phyloP scores from a whole-genome alignment of 2,329 filamentous ascomycete species.

The Fusarium acutatum region DNA sequence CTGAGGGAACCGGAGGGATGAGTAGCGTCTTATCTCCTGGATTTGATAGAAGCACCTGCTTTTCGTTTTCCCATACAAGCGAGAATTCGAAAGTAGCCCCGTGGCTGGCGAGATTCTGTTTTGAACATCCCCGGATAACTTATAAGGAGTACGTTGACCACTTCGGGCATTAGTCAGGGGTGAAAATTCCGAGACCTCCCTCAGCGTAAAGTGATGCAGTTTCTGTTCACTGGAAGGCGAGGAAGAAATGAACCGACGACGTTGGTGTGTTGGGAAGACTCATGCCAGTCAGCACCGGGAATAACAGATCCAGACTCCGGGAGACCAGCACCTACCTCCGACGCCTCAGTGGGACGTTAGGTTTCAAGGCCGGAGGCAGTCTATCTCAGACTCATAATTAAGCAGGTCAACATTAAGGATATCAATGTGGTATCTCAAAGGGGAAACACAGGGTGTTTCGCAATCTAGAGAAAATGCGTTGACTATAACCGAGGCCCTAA shows the following conservation, averaged over 20 bases:
- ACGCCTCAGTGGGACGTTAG: not conserved
- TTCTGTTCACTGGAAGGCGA: not conserved
- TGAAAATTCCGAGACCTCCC: slow-evolving; percentile 66
- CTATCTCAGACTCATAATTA: no score
- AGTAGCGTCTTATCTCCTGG: not conserved
- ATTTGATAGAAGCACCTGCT: not conserved
- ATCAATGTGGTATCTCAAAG: not conserved
- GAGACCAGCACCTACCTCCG: not conserved
- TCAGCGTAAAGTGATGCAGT: slow-evolving; percentile 68
- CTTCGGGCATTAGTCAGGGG: slow-evolving; percentile 75
- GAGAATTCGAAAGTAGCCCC: not conserved
- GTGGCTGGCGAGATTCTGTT: not conserved
- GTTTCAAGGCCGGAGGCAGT: not conserved
- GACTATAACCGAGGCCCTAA: not conserved
- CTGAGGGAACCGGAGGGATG: slow-evolving; percentile 53
- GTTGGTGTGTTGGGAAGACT: slow-evolving; percentile 70
- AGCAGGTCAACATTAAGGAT: not conserved
- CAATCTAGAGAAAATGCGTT: not conserved
- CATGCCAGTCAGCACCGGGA: not conserved
- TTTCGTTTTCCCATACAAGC: not conserved
- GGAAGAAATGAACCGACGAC: slow-evolving; percentile 67
- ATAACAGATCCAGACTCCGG: not conserved
- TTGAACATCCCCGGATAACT: not conserved
- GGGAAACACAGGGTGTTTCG: not conserved
- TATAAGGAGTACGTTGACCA: slow-evolving; percentile 63